Percentiles rank a stretch among this genome's conserved stretches.
These are phyloP conservation scores for Neltuma alba DNA, from an alignment of 306 rosid genomes.

Conservation along the genomic window DNA sequence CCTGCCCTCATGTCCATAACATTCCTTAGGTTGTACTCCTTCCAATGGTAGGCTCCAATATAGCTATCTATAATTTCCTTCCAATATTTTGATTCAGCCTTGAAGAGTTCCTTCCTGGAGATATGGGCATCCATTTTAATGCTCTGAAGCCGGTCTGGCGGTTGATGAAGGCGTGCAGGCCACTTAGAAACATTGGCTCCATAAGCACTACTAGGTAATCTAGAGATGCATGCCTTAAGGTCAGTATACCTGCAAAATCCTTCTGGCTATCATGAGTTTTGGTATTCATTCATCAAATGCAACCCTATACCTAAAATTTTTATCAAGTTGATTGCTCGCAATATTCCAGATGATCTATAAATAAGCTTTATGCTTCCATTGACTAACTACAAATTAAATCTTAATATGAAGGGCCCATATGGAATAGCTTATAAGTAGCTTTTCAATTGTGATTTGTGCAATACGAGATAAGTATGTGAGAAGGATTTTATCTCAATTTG, in stretches of 20 bases:
- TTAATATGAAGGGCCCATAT: no score
- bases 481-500: no score
- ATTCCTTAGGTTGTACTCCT: conserved; percentile 63
- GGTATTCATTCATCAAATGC: conserved; percentile 14
- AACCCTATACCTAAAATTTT: conserved; percentile 18
- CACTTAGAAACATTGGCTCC: conserved; percentile 72
- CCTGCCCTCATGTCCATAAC: conserved; percentile 91
- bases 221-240: conserved; percentile 74
- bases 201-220: conserved; percentile 62
- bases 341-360: conserved; percentile 12
- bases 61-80: conserved; percentile 70
- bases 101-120: conserved; percentile 77
- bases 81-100: conserved; percentile 89
- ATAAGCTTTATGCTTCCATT: not conserved
- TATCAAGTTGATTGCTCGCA: conserved; percentile 6
- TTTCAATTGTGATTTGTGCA: no score
- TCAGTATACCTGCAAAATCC: conserved; percentile 62
- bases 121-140: conserved; percentile 71
- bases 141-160: conserved; percentile 86
- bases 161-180: conserved; percentile 76
- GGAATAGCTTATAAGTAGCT: no score
- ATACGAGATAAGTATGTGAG: no score
- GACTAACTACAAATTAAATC: not conserved
- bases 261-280: conserved; percentile 4
- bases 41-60: conserved; percentile 67